Conservation (phyloP, 192 early-diverging fungal genomes). For the Chytriomyces hyalinus region DNA sequence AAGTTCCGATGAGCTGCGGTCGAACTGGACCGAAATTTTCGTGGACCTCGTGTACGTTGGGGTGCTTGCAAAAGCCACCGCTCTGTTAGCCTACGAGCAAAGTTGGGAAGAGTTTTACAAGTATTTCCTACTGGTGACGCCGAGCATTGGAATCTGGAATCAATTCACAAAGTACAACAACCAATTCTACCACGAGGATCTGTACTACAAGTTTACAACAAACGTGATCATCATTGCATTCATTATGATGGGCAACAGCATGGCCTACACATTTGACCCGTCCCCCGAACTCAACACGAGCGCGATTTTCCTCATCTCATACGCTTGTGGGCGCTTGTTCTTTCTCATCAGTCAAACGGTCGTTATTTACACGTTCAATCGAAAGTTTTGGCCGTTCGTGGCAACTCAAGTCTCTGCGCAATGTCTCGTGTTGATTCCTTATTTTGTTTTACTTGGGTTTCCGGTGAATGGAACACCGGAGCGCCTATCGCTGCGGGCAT, state of each 20-base stretch:
- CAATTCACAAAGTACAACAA: conserved; percentile 29
- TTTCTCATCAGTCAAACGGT: neutral
- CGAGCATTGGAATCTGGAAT: conserved; percentile 4
- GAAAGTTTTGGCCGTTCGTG: neutral
- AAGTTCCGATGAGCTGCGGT: conserved; percentile 17
- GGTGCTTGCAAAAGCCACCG: conserved; percentile 7
- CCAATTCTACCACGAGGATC: conserved; percentile 9
- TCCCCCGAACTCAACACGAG: conserved; percentile 9
- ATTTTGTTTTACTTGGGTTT: neutral
- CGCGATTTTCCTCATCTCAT: conserved; percentile 11
- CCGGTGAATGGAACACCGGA: neutral
- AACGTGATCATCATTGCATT: neutral
- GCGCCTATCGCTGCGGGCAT: neutral
- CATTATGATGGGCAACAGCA: conserved; percentile 17
- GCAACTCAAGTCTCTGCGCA: neutral
- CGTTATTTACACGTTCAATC: neutral
- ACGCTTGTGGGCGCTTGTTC: neutral
- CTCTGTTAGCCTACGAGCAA: neutral
- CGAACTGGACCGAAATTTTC: conserved; percentile 37
- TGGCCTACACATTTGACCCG: neutral
- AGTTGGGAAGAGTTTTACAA: conserved; percentile 3
- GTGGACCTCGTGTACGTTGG: conserved; percentile 39
- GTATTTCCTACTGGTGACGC: conserved; percentile 17
- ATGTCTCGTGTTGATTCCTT: neutral
- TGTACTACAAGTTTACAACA: conserved; percentile 6